Base-by-base conservation (phyloP, 495 filamentous ascomycete genomes). In the Hypoxylon fuscum region DNA sequence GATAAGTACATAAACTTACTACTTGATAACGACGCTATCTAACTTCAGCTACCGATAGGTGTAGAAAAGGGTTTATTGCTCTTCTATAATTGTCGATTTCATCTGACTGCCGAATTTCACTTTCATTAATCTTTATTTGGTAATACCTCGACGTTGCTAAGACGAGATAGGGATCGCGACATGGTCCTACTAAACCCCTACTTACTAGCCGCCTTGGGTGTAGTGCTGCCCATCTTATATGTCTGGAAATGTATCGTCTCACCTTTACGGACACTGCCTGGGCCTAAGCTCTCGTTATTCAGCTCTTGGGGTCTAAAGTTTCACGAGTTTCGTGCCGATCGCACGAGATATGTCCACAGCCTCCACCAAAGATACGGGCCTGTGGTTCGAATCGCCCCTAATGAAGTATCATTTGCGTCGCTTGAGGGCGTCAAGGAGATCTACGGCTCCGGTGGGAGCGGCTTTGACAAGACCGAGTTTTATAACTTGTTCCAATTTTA, bases 401-500 rank as follows among this genome's bases (percentile, higher is more conserved):
- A 83, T 57, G 86, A 89, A 68, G 79, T 88, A 7, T 83, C 82
- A 0, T 88, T 90, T 52, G 81, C 82, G 0, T 82, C 79, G 1
- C 57, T 81, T 0, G 74, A 79, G 15, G 86, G 82, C 0, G 76
- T 88, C n/a, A 86, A 83, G 56, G 85, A 88, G 68, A 89, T 89
- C 17, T 89, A 89, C 68, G 77, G 80, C 23, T 84, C 82, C 0
- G 83, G 83, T 1, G 87, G 87, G 0, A 88, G 86, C 62, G 86
- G 87, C 6, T 89, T 86, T 60, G 82, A 88, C 50, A 89, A 89
- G 74, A 89, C 85, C 0, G 84, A 86, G 59, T 86, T 86, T 50
- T 90, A 89, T 72, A 77, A 82, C 35, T 66, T 88, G 8, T 90
- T 90, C 64, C 79, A 74, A 54, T 77, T 87, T 23, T 87, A 82